Conservation (phyloP, 305 asterid genomes). For the Fraxinus velutina region DNA sequence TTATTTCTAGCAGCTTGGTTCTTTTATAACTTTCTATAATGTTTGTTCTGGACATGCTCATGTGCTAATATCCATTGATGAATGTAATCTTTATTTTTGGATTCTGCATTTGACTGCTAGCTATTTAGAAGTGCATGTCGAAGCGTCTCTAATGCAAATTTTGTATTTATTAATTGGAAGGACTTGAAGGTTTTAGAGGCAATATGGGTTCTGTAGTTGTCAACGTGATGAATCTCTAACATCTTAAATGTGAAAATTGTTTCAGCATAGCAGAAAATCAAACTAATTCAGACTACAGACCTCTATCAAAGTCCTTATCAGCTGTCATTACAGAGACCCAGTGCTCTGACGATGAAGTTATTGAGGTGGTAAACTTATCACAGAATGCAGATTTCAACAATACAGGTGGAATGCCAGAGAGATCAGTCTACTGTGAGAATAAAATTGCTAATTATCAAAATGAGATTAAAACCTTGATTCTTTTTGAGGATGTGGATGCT, state of each 20-base stretch:
- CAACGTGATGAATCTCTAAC: slow-evolving; percentile 13
- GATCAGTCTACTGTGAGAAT: slow-evolving; percentile 32
- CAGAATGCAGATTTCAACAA: slow-evolving; percentile 49
- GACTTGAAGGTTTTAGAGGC: not conserved
- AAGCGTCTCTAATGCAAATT: not conserved
- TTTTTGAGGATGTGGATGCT: slow-evolving; percentile 95
- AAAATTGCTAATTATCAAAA: slow-evolving; percentile 33
- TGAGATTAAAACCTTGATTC: slow-evolving; percentile 65
- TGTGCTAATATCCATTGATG: not conserved
- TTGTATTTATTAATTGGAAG: not conserved
- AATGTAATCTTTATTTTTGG: not conserved
- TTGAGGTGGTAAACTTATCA: slow-evolving; percentile 41
- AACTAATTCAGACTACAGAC: slow-evolving; percentile 33
- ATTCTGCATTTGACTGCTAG: not conserved
- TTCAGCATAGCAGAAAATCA: slow-evolving; percentile 58
- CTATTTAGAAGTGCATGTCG: slow-evolving; percentile 1
- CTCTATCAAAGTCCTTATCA: slow-evolving; percentile 36
- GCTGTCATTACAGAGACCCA: slow-evolving; percentile 29
- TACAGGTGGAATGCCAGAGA: slow-evolving; percentile 30
- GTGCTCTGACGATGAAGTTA: slow-evolving; percentile 44
- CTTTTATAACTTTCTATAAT: not conserved
- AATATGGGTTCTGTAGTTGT: not conserved
- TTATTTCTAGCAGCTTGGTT: not conserved
- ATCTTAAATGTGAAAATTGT: slow-evolving; percentile 27
- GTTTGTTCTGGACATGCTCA: not conserved